These are phyloP conservation scores for Furcasterigmium furcatum DNA, from an alignment of 2,329 filamentous ascomycete species.

Conservation along the genomic window DNA sequence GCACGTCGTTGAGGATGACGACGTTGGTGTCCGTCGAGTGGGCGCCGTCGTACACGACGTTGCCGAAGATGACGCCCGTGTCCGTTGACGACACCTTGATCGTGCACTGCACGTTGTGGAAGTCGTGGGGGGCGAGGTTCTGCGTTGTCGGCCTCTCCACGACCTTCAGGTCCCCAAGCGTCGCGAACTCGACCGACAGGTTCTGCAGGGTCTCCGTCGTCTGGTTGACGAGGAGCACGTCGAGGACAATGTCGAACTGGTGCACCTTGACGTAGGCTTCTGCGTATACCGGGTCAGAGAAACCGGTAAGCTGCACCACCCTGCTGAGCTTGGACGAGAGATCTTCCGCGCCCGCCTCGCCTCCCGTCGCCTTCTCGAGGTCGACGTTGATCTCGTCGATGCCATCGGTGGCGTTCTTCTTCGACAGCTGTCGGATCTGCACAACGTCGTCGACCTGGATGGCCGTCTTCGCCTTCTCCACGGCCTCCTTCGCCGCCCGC, in stretches of 20 bases:
- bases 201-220: constrained; percentile 96
- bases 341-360: constrained; percentile 79
- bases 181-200: constrained; percentile 97
- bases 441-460: constrained; percentile 96
- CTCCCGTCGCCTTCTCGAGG: constrained; percentile 89
- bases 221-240: constrained; percentile 95
- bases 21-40: constrained; percentile 93
- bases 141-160: constrained; percentile 95
- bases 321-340: constrained; percentile 91
- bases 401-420: constrained; percentile 82
- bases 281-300: constrained; percentile 97
- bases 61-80: constrained; percentile 97
- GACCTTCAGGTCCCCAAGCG: constrained; percentile 93
- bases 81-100: constrained; percentile 99
- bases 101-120: constrained; percentile 96
- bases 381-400: constrained; percentile 85
- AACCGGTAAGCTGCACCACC: constrained; percentile 95
- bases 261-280: constrained; percentile 98
- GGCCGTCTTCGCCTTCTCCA: constrained; percentile 88
- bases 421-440: constrained; percentile 85
- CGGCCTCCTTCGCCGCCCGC: constrained; percentile 88
- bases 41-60: constrained; percentile 94
- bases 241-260: constrained; percentile 96
- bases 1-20: constrained; percentile 95
- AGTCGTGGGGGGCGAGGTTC: constrained; percentile 92